phyloP scores from a whole-genome alignment of 2,329 filamentous ascomycete species.

The Diaporthe sp. region DNA sequence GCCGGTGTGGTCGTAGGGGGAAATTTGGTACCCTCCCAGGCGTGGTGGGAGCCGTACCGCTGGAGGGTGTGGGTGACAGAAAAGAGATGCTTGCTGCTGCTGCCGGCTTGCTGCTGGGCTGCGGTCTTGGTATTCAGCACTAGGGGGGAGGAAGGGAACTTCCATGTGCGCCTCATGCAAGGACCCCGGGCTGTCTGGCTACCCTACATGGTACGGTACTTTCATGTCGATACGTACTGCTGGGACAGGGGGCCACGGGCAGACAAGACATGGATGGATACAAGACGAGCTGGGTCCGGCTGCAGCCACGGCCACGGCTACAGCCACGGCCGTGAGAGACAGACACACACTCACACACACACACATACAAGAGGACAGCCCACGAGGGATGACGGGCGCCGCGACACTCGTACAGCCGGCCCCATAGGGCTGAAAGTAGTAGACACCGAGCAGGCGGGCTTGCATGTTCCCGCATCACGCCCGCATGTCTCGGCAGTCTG shows the following conservation, averaged over 20 bases:
- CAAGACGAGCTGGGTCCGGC: background rate
- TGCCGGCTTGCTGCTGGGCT: background rate
- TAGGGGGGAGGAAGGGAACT: conserved; percentile 6
- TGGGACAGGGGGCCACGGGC: background rate
- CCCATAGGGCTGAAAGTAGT: conserved; percentile 38
- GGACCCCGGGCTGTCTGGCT: conserved; percentile 24
- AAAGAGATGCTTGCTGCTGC: conserved; percentile 1
- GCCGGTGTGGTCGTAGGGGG: conserved; percentile 30
- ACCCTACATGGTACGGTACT: background rate
- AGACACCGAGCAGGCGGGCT: conserved; percentile 21
- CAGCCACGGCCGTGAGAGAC: background rate
- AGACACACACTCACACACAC: too few relatives aligned
- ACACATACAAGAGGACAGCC: too few relatives aligned
- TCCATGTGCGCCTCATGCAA: conserved; percentile 27
- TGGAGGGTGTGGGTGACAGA: conserved; percentile 24
- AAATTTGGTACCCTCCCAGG: conserved; percentile 34
- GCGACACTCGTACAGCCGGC: conserved; percentile 23
- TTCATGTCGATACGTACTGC: background rate
- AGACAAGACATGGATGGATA: background rate
- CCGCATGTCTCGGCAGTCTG: conserved; percentile 34
- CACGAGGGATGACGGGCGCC: background rate
- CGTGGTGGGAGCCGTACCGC: conserved; percentile 24
- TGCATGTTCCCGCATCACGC: conserved; percentile 34
- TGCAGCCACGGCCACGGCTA: background rate
- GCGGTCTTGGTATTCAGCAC: conserved; percentile 25